Evolutionary conservation across 257 asterid species (phyloP).

Genomic region (Scutellaria galericulata): DNA sequence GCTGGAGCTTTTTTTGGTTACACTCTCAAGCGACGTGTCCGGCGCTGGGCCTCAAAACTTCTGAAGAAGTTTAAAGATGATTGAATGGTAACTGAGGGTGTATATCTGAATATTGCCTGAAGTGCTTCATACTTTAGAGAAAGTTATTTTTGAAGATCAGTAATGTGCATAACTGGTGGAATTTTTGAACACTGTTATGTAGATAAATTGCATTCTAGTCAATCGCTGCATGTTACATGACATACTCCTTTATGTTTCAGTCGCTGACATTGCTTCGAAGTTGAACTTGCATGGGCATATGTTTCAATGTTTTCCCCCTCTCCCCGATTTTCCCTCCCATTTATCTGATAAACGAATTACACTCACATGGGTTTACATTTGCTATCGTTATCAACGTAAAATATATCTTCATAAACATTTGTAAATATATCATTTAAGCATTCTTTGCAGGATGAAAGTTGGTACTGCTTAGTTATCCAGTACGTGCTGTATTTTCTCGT

Average conservation of each 20-base stretch:
- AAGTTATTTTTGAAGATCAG: neutral
- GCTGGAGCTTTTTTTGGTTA: constrained; percentile 81
- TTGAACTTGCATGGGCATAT: neutral
- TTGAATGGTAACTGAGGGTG: constrained; percentile 29
- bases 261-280: neutral
- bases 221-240: constrained; percentile 14
- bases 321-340: no score
- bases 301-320: neutral
- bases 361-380: neutral
- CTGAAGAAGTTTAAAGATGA: constrained; percentile 68
- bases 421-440: no score
- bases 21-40: constrained; percentile 77
- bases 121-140: constrained; percentile 17
- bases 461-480: no score
- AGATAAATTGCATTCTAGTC: constrained; percentile 13
- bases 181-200: neutral
- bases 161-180: neutral
- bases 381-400: neutral
- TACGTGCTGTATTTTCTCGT: no score
- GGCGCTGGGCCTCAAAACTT: constrained; percentile 74
- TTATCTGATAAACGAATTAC: neutral
- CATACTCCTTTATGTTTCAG: neutral
- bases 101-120: neutral
- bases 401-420: neutral
- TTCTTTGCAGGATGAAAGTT: no score